Conservation (phyloP, 257 asterid genomes). For the Mentha longifolia region DNA sequence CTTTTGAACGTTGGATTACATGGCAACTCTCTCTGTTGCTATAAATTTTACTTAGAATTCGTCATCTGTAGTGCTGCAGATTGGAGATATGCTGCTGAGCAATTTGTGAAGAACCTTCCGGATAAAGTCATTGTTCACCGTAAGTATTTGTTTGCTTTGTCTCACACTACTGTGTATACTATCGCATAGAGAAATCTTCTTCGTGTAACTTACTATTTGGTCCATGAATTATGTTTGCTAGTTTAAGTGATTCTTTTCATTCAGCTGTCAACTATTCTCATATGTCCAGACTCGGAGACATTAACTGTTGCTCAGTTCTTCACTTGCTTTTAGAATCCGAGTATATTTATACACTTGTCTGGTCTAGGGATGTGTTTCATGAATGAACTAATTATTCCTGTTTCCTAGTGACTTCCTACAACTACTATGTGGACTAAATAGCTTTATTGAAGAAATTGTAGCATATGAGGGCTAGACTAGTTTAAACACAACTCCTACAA, state of each 20-base stretch:
- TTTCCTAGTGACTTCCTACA: too few species aligned
- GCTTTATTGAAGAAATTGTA: not conserved
- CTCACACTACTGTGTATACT: not conserved
- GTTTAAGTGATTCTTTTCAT: conserved; percentile 23
- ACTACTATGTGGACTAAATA: not conserved
- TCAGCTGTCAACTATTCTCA: not conserved
- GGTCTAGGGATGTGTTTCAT: too few species aligned
- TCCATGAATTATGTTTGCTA: not conserved
- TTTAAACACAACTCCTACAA: not conserved
- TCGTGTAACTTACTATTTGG: not conserved
- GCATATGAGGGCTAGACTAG: not conserved
- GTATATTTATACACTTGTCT: not conserved
- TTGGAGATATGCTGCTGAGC: conserved; percentile 93
- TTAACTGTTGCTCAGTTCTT: not conserved
- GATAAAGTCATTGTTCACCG: conserved; percentile 84
- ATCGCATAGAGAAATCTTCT: not conserved
- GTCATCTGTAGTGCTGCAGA: conserved; percentile 68
- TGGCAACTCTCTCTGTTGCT: conserved; percentile 21
- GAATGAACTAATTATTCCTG: too few species aligned
- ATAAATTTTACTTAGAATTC: conserved; percentile 28
- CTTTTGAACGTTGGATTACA: conserved; percentile 10
- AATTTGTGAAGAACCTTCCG: conserved; percentile 83
- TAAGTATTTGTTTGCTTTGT: conserved; percentile 46
- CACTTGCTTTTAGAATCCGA: not conserved
- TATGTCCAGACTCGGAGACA: not conserved